Evolutionary conservation across 179 eudicot genomes (phyloP), one percentile per base, ranked within the genome.

Genomic region (Silene vulgaris): DNA sequence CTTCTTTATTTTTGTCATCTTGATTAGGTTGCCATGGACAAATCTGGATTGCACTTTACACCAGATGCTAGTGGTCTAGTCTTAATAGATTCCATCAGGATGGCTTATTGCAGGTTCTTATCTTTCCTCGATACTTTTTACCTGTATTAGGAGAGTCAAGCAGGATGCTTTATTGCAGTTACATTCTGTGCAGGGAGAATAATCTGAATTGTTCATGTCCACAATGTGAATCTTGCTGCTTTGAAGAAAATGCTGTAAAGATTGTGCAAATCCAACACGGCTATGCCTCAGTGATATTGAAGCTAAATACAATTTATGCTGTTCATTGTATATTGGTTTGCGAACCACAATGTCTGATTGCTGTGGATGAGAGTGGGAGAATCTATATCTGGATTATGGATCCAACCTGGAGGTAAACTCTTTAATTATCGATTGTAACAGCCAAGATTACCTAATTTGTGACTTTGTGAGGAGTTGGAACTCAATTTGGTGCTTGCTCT

Each of bases 371-470:
- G 85, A 90, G 91, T 79, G 97, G 97, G 77, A 88, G 78, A 82
- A 80, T 95, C 76, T 87, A 88, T 84, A 74, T 95, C 28, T 95
- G 99, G 99, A 82, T 87, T 77, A 92, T 95, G 99, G 87, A 89
- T 83, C 83, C 93, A 75, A 73, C 85, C 32, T 95, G 99, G 99
- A 95, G 99, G 99, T 95, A 77, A 73, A 61, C 70, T 29, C 78
- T 65, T 65, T 32, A 64, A 30, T 64, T 32, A 14, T 69, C 50
- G 1, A 23, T 13, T 23, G 16, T 29, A 54, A 30, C 32, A 70
- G 62, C 8, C 29, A 23, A 48, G 60, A 3, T 71, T 3, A 2
- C 17, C 17, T 43, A 48, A 14, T 43, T 20, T 48, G 17, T 45
- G 35, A 48, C 7, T 43, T 20, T 48, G 17, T 45, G 35, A 69